A percentile compares a stretch with the other conserved stretches of the same genome.
phyloP scores from a whole-genome alignment of 192 early-diverging fungal species.

The Entomortierella lignicola region DNA sequence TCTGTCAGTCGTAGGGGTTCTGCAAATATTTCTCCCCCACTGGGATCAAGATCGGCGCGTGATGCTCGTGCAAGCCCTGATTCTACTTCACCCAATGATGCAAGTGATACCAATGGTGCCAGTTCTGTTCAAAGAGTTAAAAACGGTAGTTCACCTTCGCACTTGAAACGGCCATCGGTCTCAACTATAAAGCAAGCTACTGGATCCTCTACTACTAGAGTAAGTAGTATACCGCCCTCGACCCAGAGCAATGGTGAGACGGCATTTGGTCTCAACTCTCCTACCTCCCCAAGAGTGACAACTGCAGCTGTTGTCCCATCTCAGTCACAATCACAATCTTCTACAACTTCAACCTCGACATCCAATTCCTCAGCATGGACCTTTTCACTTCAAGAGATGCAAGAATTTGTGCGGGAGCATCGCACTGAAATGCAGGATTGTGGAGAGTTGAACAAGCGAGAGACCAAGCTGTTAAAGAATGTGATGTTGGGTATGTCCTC shows the following conservation, averaged over 20 bases:
- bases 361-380: neutral
- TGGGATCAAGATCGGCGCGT: slow-evolving; percentile 8
- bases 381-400: slow-evolving; percentile 54
- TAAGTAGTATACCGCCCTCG: neutral
- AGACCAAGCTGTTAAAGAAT: slow-evolving; percentile 72
- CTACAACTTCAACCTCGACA: neutral
- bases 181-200: slow-evolving; percentile 18
- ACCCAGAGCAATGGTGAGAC: neutral
- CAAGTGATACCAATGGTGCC: neutral
- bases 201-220: neutral
- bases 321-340: neutral
- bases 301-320: neutral
- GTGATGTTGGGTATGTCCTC: slow-evolving; percentile 70
- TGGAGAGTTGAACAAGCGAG: slow-evolving; percentile 71
- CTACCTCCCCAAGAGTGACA: slow-evolving; percentile 17
- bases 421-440: slow-evolving; percentile 71
- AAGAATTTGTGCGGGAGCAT: slow-evolving; percentile 71
- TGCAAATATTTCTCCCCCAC: slow-evolving; percentile 34
- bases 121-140: neutral
- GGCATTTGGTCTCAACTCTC: slow-evolving; percentile 6
- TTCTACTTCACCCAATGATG: slow-evolving; percentile 1
- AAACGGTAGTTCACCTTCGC: slow-evolving; percentile 3
- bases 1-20: slow-evolving; percentile 35
- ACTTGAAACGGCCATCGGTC: slow-evolving; percentile 44
- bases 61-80: slow-evolving; percentile 27